Base-by-base conservation (phyloP, 768 basidiomycete genomes). In the Termitomyces sp. region DNA sequence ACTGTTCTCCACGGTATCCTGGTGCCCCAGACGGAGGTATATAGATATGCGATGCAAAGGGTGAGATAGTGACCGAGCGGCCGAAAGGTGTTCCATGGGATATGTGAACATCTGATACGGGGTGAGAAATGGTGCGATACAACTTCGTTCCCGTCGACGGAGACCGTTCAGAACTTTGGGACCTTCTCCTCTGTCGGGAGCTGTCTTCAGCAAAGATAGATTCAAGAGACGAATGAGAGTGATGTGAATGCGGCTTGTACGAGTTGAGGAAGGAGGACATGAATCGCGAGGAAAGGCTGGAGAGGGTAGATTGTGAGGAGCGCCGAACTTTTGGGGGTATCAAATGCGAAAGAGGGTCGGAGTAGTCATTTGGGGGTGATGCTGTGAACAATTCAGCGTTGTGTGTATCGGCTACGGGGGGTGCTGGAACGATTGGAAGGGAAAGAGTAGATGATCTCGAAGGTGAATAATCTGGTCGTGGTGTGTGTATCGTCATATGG, bases 1-100 rank as follows among this genome's bases (percentile, higher is more conserved):
- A 76, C 16, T 73, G 70, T 49, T 89, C 88, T 0, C 88, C 88
- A 15, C 71, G 76, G 63, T 87, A 92, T 6, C 90, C 93, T 0
- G 92, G 92, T 0, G 92, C 93, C n/a, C 92, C 85, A 54, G 67
- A 73, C 1, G 79, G 77, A 2, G 81, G 74, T 0, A 72, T 68
- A 47, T 76, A 74, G 24, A 59, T 39, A 47, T 71, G 68, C 34
- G 76, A 73, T 0, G 86, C 79, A 44, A 68, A 83, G 0, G 80
- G 79, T 11, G 78, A 70, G 30, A 57, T n/a, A 6, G 39, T 55
- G n/a, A 60, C 18, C 1, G 75, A 67, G 11, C 76, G 65, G 0
- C 73, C 74, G 58, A 87, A 87, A 0, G 86, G 84, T 4, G 82
- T 79, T 0, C 78, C 76, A 54, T 83, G 80, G 3, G 75, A 73